Conservation (phyloP, 2,329 filamentous ascomycete species). For the Alternaria ethzedia region DNA sequence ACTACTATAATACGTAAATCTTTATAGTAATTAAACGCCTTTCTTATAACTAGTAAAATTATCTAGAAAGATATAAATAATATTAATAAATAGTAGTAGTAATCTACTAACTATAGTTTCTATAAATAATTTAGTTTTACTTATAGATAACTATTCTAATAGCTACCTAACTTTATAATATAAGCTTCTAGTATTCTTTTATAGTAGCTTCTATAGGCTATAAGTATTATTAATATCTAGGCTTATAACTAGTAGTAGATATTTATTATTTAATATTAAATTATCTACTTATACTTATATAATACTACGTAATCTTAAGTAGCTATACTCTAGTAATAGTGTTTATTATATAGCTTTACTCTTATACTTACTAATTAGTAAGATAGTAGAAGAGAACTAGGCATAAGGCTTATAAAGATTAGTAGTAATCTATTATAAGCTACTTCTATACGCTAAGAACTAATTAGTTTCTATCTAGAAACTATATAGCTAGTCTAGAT, state of each 20-base stretch:
- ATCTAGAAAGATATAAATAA: conserved; percentile 22
- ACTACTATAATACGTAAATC: not conserved
- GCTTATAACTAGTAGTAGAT: conserved; percentile 12
- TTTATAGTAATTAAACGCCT: conserved; percentile 6
- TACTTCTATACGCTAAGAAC: conserved; percentile 9
- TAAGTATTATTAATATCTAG: conserved; percentile 8
- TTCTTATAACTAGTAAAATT: conserved; percentile 13
- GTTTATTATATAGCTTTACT: not conserved
- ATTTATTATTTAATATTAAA: not conserved
- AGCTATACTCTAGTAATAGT: not conserved
- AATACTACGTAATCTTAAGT: conserved; percentile 6
- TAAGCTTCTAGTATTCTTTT: not conserved
- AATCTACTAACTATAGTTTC: conserved; percentile 12
- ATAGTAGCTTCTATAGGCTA: not conserved
- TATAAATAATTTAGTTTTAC: not conserved
- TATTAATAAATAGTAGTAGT: conserved; percentile 14
- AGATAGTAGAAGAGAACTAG: conserved; percentile 14
- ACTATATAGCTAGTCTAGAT: conserved; percentile 14
- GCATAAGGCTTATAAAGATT: conserved; percentile 3
- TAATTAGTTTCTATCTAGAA: conserved; percentile 11
- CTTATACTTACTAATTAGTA: conserved; percentile 7
- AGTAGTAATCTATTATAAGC: not conserved
- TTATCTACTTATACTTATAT: conserved; percentile 1
- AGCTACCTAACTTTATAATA: conserved; percentile 11
- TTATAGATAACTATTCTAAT: not conserved